A percentile compares a stretch with the other conserved stretches of the same genome.
Conservation (phyloP, 306 rosid species). For the Cajanus cajan region DNA sequence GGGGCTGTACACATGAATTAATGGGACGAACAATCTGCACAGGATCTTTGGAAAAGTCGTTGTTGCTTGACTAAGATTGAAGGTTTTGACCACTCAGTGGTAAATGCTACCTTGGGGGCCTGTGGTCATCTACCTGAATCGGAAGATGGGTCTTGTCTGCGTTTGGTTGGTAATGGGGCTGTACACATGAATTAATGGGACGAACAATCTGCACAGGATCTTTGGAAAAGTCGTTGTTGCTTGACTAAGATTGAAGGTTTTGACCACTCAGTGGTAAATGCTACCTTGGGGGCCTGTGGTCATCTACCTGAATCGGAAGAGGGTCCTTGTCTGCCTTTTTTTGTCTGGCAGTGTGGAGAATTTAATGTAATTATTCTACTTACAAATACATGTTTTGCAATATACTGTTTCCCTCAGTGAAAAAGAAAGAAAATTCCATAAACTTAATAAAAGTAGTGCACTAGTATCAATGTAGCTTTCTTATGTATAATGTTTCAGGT, state of each 20-base stretch:
- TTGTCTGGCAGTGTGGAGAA: conserved; percentile 83
- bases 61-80: conserved; percentile 62
- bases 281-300: conserved; percentile 78
- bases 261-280: conserved; percentile 72
- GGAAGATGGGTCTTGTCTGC: conserved; percentile 67
- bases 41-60: conserved; percentile 94
- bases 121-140: conserved; percentile 57
- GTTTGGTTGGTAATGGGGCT: conserved; percentile 33
- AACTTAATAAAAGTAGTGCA: background rate
- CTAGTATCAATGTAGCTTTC: background rate
- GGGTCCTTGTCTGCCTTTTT: conserved; percentile 65
- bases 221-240: conserved; percentile 81
- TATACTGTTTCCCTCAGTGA: conserved; percentile 2
- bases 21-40: conserved; percentile 35
- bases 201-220: conserved; percentile 59
- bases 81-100: conserved; percentile 78
- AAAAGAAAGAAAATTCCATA: background rate
- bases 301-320: conserved; percentile 53
- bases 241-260: conserved; percentile 70
- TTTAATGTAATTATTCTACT: conserved; percentile 48
- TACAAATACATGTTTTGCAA: conserved; percentile 13
- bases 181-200: conserved; percentile 18
- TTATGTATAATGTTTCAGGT: conserved; percentile 53
- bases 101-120: conserved; percentile 73
- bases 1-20: conserved; percentile 7